Percentiles rank a stretch among this genome's conserved stretches.
Evolutionary conservation across 768 basidiomycete species (phyloP).

Genomic region (Postia placenta): DNA sequence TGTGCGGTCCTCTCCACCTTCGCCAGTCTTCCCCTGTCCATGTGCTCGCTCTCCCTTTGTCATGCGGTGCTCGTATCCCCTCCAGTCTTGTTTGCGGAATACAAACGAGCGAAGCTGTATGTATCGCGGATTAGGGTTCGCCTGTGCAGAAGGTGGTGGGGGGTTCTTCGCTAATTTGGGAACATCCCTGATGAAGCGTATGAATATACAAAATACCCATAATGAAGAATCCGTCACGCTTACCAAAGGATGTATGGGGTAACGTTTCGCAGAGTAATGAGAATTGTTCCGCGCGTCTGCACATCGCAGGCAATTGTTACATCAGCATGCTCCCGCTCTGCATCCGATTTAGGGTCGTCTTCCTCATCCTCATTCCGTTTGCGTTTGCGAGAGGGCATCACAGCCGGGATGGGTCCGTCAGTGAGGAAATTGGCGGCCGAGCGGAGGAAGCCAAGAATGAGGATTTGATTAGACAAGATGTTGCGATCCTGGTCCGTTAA

Average conservation of each 20-base stretch:
- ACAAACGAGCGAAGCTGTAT: slow-evolving; percentile 70
- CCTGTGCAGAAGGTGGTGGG: slow-evolving; percentile 37
- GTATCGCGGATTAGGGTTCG: slow-evolving; percentile 60
- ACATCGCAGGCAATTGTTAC: background rate
- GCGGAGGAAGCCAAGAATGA: slow-evolving; percentile 77
- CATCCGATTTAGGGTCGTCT: slow-evolving; percentile 40
- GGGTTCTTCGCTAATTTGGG: slow-evolving; percentile 72
- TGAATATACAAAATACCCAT: background rate
- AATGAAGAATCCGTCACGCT: background rate
- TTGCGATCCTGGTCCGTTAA: slow-evolving; percentile 93
- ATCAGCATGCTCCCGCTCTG: slow-evolving; percentile 20
- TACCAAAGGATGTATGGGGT: slow-evolving; percentile 86
- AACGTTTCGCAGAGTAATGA: slow-evolving; percentile 84
- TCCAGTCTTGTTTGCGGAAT: slow-evolving; percentile 67
- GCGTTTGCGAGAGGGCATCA: slow-evolving; percentile 35
- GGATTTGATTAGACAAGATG: slow-evolving; percentile 80
- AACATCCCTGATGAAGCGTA: slow-evolving; percentile 50
- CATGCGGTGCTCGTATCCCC: slow-evolving; percentile 90
- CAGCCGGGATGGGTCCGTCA: slow-evolving; percentile 46
- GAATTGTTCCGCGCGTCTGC: slow-evolving; percentile 59
- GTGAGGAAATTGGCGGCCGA: slow-evolving; percentile 60
- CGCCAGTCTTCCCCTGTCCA: slow-evolving; percentile 60
- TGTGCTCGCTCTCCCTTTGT: slow-evolving; percentile 79
- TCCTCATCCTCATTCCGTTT: slow-evolving; percentile 33
- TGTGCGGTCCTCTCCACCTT: slow-evolving; percentile 74